Conservation (phyloP, 805 yeast species). For the Yarrowia yakushimensis region DNA sequence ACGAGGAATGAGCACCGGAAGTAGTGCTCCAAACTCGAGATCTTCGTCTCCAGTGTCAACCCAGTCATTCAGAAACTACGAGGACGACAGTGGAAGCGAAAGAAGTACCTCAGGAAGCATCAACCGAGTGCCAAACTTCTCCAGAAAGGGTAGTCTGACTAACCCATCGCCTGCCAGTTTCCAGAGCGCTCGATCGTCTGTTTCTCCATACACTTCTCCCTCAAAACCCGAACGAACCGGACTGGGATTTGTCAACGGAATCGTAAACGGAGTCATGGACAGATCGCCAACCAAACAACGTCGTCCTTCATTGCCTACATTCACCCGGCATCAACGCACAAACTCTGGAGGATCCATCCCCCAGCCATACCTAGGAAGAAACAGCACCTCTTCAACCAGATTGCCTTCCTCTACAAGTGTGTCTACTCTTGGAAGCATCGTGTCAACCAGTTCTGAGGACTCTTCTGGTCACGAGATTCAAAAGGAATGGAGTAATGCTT, state of each 20-base stretch:
- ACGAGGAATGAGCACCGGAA: slow-evolving; percentile 5
- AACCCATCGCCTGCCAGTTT: slow-evolving; percentile 3
- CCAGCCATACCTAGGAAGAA: neutral
- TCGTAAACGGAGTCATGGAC: slow-evolving; percentile 7
- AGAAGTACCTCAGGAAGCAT: neutral
- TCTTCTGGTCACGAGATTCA: neutral
- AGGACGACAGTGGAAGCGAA: slow-evolving; percentile 8
- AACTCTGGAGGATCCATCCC: slow-evolving; percentile 13
- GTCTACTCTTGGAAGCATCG: neutral
- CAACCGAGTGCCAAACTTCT: neutral
- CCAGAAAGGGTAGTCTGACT: neutral
- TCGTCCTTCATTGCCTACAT: slow-evolving; percentile 1
- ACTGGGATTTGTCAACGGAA: slow-evolving; percentile 8
- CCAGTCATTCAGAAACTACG: neutral
- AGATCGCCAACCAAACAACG: neutral
- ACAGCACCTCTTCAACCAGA: neutral
- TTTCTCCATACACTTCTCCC: slow-evolving; percentile 5
- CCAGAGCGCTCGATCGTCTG: neutral
- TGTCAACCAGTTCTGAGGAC: slow-evolving; percentile 5
- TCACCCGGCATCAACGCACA: slow-evolving; percentile 2
- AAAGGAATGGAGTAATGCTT: neutral
- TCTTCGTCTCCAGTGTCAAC: slow-evolving; percentile 9
- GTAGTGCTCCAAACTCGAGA: slow-evolving; percentile 1
- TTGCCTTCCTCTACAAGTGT: neutral
- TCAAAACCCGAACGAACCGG: slow-evolving; percentile 9